phyloP scores from a whole-genome alignment of 441 rosid species.

The Pelargonium cotyledonis region DNA sequence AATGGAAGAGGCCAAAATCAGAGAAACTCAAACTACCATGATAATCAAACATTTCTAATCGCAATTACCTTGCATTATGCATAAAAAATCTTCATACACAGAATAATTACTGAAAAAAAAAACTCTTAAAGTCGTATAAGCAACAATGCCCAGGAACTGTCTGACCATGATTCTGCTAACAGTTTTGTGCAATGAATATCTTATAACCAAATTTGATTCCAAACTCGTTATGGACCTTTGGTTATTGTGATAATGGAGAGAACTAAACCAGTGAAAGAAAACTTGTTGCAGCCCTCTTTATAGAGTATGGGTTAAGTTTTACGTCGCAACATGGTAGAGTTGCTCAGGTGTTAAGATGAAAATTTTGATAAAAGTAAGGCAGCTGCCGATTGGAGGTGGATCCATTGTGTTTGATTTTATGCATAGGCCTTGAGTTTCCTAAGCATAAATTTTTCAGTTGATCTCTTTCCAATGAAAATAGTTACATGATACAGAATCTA shows the following conservation, averaged over 20 bases:
- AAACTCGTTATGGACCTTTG: neutral
- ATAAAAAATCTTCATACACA: neutral
- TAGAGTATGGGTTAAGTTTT: too few relatives aligned
- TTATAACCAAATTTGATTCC: neutral
- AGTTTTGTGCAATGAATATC: neutral
- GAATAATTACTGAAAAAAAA: neutral
- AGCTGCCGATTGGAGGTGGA: neutral
- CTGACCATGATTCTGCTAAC: neutral
- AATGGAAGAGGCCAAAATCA: neutral
- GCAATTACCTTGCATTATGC: neutral
- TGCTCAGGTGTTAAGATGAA: neutral
- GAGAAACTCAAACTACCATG: neutral
- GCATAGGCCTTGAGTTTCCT: neutral
- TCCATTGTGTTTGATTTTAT: neutral
- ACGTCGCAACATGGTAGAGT: neutral
- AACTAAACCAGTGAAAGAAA: neutral
- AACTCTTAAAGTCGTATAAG: too few relatives aligned
- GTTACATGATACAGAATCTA: too few relatives aligned
- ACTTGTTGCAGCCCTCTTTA: neutral
- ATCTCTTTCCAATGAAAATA: neutral
- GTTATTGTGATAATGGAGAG: too few relatives aligned
- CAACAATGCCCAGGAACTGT: neutral
- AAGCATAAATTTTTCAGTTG: too few relatives aligned
- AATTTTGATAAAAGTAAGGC: neutral
- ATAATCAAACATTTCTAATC: neutral